Percentiles rank a stretch among this genome's conserved stretches.
Evolutionary conservation across 1,284 basidiomycete species (phyloP).

Genomic region (Papiliotrema terrestris): DNA sequence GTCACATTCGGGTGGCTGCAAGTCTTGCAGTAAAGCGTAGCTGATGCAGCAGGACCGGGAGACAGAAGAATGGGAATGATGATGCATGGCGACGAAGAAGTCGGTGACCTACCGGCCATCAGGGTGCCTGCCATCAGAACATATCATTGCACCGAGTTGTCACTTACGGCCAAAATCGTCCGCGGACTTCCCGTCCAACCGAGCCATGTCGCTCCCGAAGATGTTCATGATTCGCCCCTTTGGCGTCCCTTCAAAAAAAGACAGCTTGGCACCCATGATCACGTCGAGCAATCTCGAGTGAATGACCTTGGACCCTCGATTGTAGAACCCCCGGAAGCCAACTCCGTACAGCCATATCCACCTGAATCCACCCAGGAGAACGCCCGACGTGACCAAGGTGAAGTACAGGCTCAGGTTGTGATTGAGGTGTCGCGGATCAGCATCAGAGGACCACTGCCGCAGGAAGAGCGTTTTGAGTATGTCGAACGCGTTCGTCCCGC

Average conservation of each 20-base stretch:
- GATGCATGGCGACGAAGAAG: too few species aligned
- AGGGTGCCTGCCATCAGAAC: constrained; percentile 10
- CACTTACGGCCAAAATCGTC: constrained; percentile 61
- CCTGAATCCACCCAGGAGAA: constrained; percentile 23
- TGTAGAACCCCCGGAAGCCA: constrained; percentile 54
- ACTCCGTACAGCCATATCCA: constrained; percentile 50
- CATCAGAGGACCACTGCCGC: constrained; percentile 39
- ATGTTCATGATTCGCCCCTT: constrained; percentile 59
- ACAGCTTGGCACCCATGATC: constrained; percentile 64
- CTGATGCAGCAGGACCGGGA: too few species aligned
- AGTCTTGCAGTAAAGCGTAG: too few species aligned
- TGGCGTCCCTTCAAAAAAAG: constrained; percentile 80
- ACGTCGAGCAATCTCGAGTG: constrained; percentile 59
- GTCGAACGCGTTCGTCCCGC: constrained; percentile 20
- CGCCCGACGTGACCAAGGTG: constrained; percentile 11
- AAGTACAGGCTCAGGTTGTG: constrained; percentile 37
- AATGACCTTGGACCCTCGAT: constrained; percentile 59
- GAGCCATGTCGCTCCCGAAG: constrained; percentile 56
- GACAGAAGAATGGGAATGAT: too few species aligned
- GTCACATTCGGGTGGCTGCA: too few species aligned
- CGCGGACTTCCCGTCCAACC: constrained; percentile 51
- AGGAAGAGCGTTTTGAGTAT: constrained; percentile 26
- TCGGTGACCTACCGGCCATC: constrained; percentile 10
- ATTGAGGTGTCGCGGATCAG: constrained; percentile 23
- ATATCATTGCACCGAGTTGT: background rate